These are phyloP conservation scores for Eragrostis nindensis DNA, from an alignment of 176 grass and related monocot species.

Conservation along the genomic window DNA sequence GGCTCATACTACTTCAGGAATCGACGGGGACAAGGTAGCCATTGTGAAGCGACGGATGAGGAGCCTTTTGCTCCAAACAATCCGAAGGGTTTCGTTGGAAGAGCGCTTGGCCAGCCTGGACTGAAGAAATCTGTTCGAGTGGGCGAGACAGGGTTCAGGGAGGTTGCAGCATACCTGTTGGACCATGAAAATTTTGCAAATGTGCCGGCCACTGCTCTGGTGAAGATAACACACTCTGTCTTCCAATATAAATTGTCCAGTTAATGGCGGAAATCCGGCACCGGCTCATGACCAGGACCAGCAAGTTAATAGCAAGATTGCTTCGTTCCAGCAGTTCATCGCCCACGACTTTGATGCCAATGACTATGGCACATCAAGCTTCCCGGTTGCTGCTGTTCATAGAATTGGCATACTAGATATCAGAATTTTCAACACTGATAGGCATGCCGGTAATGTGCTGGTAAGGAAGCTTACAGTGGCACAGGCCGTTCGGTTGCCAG, in stretches of 20 bases:
- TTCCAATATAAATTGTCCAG: slow-evolving; percentile 66
- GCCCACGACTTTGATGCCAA: slow-evolving; percentile 77
- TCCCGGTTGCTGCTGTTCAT: slow-evolving; percentile 74
- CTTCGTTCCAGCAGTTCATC: slow-evolving; percentile 87
- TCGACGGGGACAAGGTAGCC: slow-evolving; percentile 63
- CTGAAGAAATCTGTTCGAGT: slow-evolving; percentile 83
- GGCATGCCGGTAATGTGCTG: slow-evolving; percentile 79
- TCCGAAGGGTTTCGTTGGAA: slow-evolving; percentile 77
- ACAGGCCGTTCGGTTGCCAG: slow-evolving; percentile 64
- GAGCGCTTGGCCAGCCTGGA: slow-evolving; percentile 73
- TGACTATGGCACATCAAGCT: slow-evolving; percentile 75
- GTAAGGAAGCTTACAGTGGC: slow-evolving; percentile 61
- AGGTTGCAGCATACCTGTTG: slow-evolving; percentile 87
- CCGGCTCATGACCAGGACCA: slow-evolving; percentile 53
- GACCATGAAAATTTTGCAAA: slow-evolving; percentile 83
- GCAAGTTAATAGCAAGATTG: slow-evolving; percentile 66
- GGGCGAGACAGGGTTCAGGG: slow-evolving; percentile 86
- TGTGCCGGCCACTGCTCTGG: slow-evolving; percentile 74
- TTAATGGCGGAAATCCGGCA: slow-evolving; percentile 36
- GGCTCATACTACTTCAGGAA: slow-evolving; percentile 85
- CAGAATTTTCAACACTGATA: slow-evolving; percentile 88
- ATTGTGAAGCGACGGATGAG: slow-evolving; percentile 85
- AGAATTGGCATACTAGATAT: slow-evolving; percentile 82
- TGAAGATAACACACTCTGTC: slow-evolving; percentile 80
- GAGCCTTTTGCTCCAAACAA: slow-evolving; percentile 86